Evolutionary conservation across 768 basidiomycete species (phyloP).

Genomic region (Trametes punicea): DNA sequence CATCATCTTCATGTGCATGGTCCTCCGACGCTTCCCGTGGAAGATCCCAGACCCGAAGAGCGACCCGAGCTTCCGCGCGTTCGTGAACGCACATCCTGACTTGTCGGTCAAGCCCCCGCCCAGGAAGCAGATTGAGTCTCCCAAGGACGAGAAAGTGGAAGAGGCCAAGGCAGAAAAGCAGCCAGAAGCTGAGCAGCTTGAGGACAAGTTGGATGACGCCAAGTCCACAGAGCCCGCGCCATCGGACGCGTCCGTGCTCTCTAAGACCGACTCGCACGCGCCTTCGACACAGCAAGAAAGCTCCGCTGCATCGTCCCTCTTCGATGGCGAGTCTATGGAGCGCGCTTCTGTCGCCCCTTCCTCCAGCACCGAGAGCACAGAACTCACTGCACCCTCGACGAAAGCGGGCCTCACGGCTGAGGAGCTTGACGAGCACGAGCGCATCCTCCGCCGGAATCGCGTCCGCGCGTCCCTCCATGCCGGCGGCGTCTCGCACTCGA

Average conservation of each 20-base stretch:
- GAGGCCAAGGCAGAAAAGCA: background rate
- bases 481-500: constrained; percentile 24
- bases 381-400: constrained; percentile 21
- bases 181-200: background rate
- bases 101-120: constrained; percentile 43
- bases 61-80: constrained; percentile 88
- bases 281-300: constrained; percentile 18
- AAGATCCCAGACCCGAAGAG: constrained; percentile 95
- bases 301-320: constrained; percentile 11
- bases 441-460: constrained; percentile 14
- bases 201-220: constrained; percentile 9
- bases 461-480: constrained; percentile 21
- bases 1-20: constrained; percentile 99
- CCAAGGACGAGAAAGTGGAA: constrained; percentile 5
- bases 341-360: constrained; percentile 13
- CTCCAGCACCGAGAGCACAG: constrained; percentile 15
- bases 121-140: constrained; percentile 10
- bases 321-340: constrained; percentile 12
- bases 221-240: background rate
- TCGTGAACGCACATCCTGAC: constrained; percentile 91
- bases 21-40: constrained; percentile 97
- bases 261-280: constrained; percentile 16
- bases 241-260: constrained; percentile 1
- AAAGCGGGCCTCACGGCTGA: constrained; percentile 10
- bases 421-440: constrained; percentile 14